These are phyloP conservation scores for Talaromyces sp. DNA, from an alignment of 2,329 filamentous ascomycete genomes.

Conservation along the genomic window DNA sequence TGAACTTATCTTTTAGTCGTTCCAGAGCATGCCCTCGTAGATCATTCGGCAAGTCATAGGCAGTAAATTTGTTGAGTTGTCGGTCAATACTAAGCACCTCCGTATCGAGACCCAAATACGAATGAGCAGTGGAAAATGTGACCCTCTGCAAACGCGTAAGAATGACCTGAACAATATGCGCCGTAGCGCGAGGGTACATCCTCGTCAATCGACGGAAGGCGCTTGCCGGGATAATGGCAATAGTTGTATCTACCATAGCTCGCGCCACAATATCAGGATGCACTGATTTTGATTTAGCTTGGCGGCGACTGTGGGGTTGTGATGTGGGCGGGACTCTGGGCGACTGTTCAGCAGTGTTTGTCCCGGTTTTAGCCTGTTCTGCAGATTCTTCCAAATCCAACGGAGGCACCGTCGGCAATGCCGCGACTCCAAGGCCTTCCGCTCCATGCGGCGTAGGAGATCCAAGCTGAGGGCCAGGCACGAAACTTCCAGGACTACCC, in stretches of 20 bases:
- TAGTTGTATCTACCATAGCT: constrained; percentile 93
- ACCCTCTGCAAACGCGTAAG: constrained; percentile 90
- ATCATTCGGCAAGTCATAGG: constrained; percentile 86
- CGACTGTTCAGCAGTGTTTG: constrained; percentile 20
- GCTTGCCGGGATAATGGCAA: constrained; percentile 95
- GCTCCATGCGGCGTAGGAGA: constrained; percentile 21
- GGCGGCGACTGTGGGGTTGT: constrained; percentile 28
- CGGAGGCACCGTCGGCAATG: constrained; percentile 65
- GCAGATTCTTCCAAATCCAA: constrained; percentile 62
- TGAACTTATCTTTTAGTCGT: constrained; percentile 89
- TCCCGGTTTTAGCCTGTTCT: constrained; percentile 23
- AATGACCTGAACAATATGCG: constrained; percentile 97
- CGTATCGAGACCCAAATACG: constrained; percentile 84
- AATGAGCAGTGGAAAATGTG: constrained; percentile 89
- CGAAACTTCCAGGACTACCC: constrained; percentile 35
- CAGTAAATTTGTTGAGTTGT: constrained; percentile 89
- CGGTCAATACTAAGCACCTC: constrained; percentile 92
- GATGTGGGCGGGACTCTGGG: constrained; percentile 20
- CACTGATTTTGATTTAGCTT: constrained; percentile 62
- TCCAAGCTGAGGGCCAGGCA: constrained; percentile 28
- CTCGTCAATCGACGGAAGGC: constrained; percentile 89
- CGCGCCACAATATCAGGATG: constrained; percentile 97
- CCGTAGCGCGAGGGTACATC: constrained; percentile 92
- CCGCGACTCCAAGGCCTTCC: constrained; percentile 26
- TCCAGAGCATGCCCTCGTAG: constrained; percentile 78